phyloP scores from a whole-genome alignment of 352 stramenopile genomes.

The Elongisporangium undulatum region DNA sequence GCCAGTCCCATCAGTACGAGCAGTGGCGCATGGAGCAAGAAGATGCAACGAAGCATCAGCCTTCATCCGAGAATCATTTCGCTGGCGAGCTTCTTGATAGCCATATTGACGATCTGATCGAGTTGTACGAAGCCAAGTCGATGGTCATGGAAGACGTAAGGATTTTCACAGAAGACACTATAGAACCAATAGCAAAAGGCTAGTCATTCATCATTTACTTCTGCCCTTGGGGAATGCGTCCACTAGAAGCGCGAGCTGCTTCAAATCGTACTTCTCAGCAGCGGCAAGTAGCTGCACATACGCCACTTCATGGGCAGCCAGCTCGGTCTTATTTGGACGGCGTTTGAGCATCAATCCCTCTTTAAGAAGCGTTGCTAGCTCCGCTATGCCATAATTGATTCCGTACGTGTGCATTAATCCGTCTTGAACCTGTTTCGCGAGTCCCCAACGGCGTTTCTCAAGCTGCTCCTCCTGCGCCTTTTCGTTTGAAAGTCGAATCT shows the following conservation, averaged over 20 bases:
- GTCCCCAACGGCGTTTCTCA: slow-evolving; percentile 65
- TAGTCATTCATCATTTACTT: slow-evolving; percentile 8
- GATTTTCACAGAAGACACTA: slow-evolving; percentile 1
- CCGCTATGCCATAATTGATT: slow-evolving; percentile 67
- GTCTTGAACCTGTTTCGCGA: slow-evolving; percentile 73
- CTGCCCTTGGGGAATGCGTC: slow-evolving; percentile 68
- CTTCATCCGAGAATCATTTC: slow-evolving; percentile 31
- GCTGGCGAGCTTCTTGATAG: slow-evolving; percentile 35
- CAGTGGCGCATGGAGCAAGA: slow-evolving; percentile 72
- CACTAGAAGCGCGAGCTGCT: slow-evolving; percentile 52
- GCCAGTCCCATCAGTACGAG: slow-evolving; percentile 42
- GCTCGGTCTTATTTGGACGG: slow-evolving; percentile 13
- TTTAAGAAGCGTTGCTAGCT: slow-evolving; percentile 59
- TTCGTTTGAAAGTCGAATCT: slow-evolving; percentile 32
- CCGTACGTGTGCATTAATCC: slow-evolving; percentile 61
- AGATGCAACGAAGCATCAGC: slow-evolving; percentile 34
- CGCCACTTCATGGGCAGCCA: slow-evolving; percentile 43
- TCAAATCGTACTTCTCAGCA: slow-evolving; percentile 76
- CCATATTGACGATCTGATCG: slow-evolving; percentile 40
- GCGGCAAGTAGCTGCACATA: slow-evolving; percentile 60
- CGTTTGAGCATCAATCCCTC: slow-evolving; percentile 41
- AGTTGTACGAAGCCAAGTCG: slow-evolving; percentile 41
- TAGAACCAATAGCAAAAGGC: background rate
- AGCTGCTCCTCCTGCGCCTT: slow-evolving; percentile 50
- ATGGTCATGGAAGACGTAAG: slow-evolving; percentile 53